Evolutionary conservation across 441 rosid genomes (phyloP), one percentile per base, ranked within the genome.

Genomic region (Adansonia rubrostipa): DNA sequence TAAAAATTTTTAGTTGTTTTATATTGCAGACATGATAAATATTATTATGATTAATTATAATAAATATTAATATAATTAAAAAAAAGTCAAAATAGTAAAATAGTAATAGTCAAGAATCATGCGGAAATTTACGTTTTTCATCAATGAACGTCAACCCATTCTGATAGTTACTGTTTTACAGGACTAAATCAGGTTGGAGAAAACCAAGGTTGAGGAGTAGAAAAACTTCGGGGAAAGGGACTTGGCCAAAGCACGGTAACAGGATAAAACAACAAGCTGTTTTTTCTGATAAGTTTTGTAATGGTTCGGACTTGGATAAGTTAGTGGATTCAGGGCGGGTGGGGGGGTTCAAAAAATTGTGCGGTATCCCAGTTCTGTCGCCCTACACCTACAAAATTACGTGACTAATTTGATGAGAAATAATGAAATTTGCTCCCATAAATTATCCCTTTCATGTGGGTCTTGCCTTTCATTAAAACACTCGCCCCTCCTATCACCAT

Each of bases 401-500:
- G 89, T 86, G 89, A 84, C 80, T 54, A 54, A 74, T 66, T 81
- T 84, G 82, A 84, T 84, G 79, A 64, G 63, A 50, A 10, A 1
- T 36, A 58, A 33, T 20, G 44, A 61, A 10, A 47, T 69, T 54
- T 36, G 28, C 8, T 44, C 24, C 74, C 61, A 75, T 80, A 80
- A 83, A 74, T 72, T 17, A 57, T 19, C 19, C 75, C 56, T 75
- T 74, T 89, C 96, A 92, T 92, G 93, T 66, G 93, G 74, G 80
- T 79, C 92, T 83, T 74, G 92, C 86, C 73, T 78, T 70, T 87
- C 91, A 87, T 87, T 90, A 28, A 84, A 75, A 83, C 79, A 71
- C 57, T 74, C 40, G 40, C 40, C 70, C 73, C 60, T 14, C 44
- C 66, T 80, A 79, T 47, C 80, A 33, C 80, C 44, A 67, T 74